These are phyloP conservation scores for Striga asiatica DNA, from an alignment of 257 asterid species.

Conservation along the genomic window DNA sequence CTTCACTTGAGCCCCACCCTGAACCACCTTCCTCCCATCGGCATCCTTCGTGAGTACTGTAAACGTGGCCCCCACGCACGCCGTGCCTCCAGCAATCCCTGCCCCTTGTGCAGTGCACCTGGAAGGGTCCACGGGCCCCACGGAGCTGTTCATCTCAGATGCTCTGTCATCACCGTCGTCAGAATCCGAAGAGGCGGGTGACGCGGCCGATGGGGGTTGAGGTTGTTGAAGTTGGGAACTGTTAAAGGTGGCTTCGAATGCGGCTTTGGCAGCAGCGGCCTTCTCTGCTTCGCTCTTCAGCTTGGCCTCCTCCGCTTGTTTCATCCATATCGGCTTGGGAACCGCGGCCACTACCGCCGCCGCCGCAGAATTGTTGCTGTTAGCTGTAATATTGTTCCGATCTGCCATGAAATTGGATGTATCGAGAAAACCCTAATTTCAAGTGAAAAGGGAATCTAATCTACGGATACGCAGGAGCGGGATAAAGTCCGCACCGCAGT, in stretches of 20 bases:
- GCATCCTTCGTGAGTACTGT: slow-evolving; percentile 67
- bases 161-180: slow-evolving; percentile 63
- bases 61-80: slow-evolving; percentile 70
- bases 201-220: slow-evolving; percentile 24
- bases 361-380: slow-evolving; percentile 21
- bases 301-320: slow-evolving; percentile 97
- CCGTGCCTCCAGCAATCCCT: slow-evolving; percentile 91
- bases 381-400: slow-evolving; percentile 32
- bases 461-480: not conserved
- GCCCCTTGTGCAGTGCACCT: slow-evolving; percentile 91
- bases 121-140: slow-evolving; percentile 83
- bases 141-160: slow-evolving; percentile 34
- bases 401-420: slow-evolving; percentile 55
- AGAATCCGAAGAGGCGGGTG: slow-evolving; percentile 35
- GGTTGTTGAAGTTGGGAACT: slow-evolving; percentile 28
- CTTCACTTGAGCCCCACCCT: slow-evolving; percentile 79
- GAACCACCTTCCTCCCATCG: slow-evolving; percentile 60
- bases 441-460: not conserved
- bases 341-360: slow-evolving; percentile 25
- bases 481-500: too few species aligned
- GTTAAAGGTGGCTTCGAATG: slow-evolving; percentile 92
- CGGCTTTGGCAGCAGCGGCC: slow-evolving; percentile 96
- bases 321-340: slow-evolving; percentile 82
- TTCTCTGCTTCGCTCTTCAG: slow-evolving; percentile 88
- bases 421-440: slow-evolving; percentile 29